Conservation (phyloP, 108 stramenopile genomes). For the Conticribra guillardii region DNA sequence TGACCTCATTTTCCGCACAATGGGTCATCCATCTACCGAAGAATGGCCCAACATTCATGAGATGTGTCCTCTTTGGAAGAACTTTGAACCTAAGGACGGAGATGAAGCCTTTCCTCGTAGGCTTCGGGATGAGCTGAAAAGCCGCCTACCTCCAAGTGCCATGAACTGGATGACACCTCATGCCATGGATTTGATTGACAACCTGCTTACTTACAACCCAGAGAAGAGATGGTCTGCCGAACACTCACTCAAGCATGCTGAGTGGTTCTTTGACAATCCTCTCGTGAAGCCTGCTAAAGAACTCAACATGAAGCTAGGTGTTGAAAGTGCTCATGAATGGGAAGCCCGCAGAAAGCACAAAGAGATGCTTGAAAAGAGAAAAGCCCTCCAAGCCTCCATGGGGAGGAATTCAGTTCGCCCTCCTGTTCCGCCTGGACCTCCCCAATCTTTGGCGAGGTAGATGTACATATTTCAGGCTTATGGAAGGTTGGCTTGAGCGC, state of each 20-base stretch:
- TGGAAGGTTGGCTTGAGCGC: no score
- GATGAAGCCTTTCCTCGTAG: slow-evolving; percentile 60
- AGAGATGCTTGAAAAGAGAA: slow-evolving; percentile 58
- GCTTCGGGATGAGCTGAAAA: slow-evolving; percentile 65
- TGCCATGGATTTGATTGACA: slow-evolving; percentile 76
- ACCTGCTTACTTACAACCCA: slow-evolving; percentile 78
- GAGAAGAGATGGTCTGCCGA: slow-evolving; percentile 81
- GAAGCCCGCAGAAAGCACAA: slow-evolving; percentile 78
- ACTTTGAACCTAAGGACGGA: slow-evolving; percentile 63
- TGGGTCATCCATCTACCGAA: slow-evolving; percentile 74
- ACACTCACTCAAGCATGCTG: slow-evolving; percentile 78
- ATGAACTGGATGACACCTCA: slow-evolving; percentile 89
- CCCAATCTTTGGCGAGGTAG: no score
- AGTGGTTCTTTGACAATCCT: slow-evolving; percentile 88
- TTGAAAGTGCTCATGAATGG: slow-evolving; percentile 84
- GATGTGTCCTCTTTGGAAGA: slow-evolving; percentile 79
- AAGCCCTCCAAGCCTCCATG: slow-evolving; percentile 8
- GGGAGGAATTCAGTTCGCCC: not conserved
- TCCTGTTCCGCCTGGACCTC: not conserved
- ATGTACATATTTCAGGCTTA: not conserved
- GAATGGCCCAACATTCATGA: slow-evolving; percentile 79
- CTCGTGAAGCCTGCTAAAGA: slow-evolving; percentile 76
- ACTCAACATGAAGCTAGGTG: slow-evolving; percentile 83
- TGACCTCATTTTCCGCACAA: slow-evolving; percentile 79
- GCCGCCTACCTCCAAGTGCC: slow-evolving; percentile 57